A percentile compares a stretch with the other conserved stretches of the same genome.
These are phyloP conservation scores for Phytophthora capsici DNA, from an alignment of 352 stramenopile species.

Conservation along the genomic window DNA sequence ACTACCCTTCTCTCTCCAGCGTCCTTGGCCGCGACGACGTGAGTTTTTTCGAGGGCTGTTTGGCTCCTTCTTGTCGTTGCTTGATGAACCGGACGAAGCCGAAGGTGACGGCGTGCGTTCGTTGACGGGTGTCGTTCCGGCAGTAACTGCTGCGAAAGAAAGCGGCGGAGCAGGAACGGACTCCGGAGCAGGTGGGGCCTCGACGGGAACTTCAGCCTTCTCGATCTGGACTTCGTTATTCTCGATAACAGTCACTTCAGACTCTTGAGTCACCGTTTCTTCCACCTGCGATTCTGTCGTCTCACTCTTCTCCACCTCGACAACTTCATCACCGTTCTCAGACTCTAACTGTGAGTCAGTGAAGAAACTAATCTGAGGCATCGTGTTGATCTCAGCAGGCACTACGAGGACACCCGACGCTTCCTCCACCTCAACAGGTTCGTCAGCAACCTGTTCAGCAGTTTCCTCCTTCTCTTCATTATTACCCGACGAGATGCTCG, in stretches of 20 bases:
- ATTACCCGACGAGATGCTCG: slow-evolving; percentile 25
- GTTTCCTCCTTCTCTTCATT: neutral
- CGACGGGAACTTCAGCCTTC: slow-evolving; percentile 16
- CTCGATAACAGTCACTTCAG: slow-evolving; percentile 19
- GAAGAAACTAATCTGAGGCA: slow-evolving; percentile 88
- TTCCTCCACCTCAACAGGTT: slow-evolving; percentile 12
- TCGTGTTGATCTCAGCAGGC: slow-evolving; percentile 41
- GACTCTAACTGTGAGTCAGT: slow-evolving; percentile 74
- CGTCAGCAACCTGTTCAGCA: neutral
- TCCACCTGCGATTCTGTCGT: slow-evolving; percentile 19
- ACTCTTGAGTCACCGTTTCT: slow-evolving; percentile 20
- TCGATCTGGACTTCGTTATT: slow-evolving; percentile 14
- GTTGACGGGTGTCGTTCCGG: slow-evolving; percentile 17
- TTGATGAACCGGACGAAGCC: slow-evolving; percentile 30
- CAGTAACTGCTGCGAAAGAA: slow-evolving; percentile 56
- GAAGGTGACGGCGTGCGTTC: slow-evolving; percentile 33
- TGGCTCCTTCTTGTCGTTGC: slow-evolving; percentile 31
- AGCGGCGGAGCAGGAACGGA: slow-evolving; percentile 47
- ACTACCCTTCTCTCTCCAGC: slow-evolving; percentile 47
- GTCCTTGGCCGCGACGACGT: slow-evolving; percentile 45
- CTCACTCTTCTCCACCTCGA: slow-evolving; percentile 5
- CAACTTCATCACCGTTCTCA: slow-evolving; percentile 17
- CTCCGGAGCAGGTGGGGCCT: slow-evolving; percentile 12
- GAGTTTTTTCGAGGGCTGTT: slow-evolving; percentile 39
- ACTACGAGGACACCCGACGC: slow-evolving; percentile 25